These are phyloP conservation scores for Hyaloperonospora arabidopsidis DNA, from an alignment of 352 stramenopile species.

Conservation along the genomic window DNA sequence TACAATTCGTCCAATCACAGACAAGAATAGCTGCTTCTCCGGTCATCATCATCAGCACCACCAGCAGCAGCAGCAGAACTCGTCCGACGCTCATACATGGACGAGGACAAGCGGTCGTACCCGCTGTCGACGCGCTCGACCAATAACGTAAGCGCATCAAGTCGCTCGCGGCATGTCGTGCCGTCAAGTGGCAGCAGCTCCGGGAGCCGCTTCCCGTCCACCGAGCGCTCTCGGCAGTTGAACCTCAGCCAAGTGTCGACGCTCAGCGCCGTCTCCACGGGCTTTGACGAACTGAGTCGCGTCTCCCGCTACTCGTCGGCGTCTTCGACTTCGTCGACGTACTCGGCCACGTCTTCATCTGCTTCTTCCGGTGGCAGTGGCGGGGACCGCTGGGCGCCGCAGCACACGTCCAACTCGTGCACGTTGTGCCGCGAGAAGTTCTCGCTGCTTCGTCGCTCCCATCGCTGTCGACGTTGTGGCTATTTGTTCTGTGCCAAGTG, in stretches of 20 bases:
- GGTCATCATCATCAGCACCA: not conserved
- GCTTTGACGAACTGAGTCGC: slow-evolving; percentile 46
- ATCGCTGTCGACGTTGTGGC: slow-evolving; percentile 72
- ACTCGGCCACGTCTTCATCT: slow-evolving; percentile 23
- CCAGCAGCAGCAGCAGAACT: slow-evolving; percentile 2
- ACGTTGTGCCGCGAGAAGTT: slow-evolving; percentile 78
- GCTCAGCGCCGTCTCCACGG: slow-evolving; percentile 15
- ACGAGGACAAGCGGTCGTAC: slow-evolving; percentile 30
- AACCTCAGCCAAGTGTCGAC: slow-evolving; percentile 40
- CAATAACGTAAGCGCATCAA: slow-evolving; percentile 27
- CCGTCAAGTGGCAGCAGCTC: slow-evolving; percentile 2
- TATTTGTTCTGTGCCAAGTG: slow-evolving; percentile 81
- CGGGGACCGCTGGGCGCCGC: slow-evolving; percentile 57
- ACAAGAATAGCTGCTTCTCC: slow-evolving; percentile 4
- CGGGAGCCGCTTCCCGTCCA: slow-evolving; percentile 21
- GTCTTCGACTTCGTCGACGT: slow-evolving; percentile 34
- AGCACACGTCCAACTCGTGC: slow-evolving; percentile 64
- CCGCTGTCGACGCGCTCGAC: slow-evolving; percentile 26
- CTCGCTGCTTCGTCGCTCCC: slow-evolving; percentile 68
- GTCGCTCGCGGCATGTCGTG: slow-evolving; percentile 12
- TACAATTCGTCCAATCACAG: slow-evolving; percentile 6
- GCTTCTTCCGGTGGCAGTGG: slow-evolving; percentile 27
- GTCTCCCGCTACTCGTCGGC: slow-evolving; percentile 51
- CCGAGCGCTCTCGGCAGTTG: slow-evolving; percentile 38
- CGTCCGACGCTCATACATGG: slow-evolving; percentile 17